A percentile compares a stretch with the other conserved stretches of the same genome.
phyloP scores from a whole-genome alignment of 2,329 filamentous ascomycete species.

The Colletotrichum australisinense region DNA sequence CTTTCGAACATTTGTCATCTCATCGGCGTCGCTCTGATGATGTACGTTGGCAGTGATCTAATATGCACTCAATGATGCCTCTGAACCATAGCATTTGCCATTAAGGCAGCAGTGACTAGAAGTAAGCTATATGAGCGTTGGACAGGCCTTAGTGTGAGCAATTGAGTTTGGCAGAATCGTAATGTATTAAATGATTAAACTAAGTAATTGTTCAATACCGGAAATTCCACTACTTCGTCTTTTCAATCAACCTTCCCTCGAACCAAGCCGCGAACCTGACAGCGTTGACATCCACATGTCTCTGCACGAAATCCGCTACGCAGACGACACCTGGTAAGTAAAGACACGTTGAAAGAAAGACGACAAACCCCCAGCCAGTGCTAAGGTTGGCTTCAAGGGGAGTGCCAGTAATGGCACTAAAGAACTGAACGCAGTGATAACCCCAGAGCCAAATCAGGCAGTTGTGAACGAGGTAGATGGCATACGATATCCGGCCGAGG shows the following conservation, averaged over 20 bases:
- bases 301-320: neutral
- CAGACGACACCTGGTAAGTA: neutral
- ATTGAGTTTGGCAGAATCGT: no score
- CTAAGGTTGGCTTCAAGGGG: neutral
- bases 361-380: neutral
- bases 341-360: neutral
- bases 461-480: neutral
- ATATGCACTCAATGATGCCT: no score
- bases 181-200: no score
- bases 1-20: no score
- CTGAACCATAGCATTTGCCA: no score
- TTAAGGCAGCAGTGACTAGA: no score
- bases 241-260: neutral
- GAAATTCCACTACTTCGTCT: neutral
- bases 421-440: neutral
- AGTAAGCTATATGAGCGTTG: no score
- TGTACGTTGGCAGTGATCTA: no score
- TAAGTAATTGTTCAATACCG: neutral
- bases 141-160: no score
- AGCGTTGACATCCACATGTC: neutral
- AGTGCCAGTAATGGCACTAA: neutral
- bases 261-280: neutral
- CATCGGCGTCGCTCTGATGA: no score
- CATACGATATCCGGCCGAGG: neutral
- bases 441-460: neutral